These are phyloP conservation scores for Ophiocordyceps unilateralis DNA, from an alignment of 2,329 filamentous ascomycete genomes.

Conservation along the genomic window DNA sequence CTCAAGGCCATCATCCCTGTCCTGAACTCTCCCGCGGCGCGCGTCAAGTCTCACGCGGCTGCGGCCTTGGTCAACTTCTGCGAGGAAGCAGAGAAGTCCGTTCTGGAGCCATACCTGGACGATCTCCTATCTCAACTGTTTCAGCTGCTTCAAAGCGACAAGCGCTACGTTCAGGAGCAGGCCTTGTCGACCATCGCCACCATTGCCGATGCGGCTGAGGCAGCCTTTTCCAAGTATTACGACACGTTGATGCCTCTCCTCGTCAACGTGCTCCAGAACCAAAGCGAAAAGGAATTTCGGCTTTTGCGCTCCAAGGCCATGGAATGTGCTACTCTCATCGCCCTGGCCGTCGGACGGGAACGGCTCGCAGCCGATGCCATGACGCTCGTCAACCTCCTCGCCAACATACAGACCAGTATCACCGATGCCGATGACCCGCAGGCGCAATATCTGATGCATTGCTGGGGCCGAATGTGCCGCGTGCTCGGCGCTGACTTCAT, in stretches of 20 bases:
- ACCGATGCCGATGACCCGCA: constrained; percentile 89
- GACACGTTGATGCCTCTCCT: constrained; percentile 88
- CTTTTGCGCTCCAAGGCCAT: constrained; percentile 91
- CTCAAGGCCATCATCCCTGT: constrained; percentile 87
- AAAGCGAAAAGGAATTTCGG: constrained; percentile 86
- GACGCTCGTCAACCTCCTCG: constrained; percentile 72
- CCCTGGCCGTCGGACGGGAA: constrained; percentile 84
- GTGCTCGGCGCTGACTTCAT: constrained; percentile 83
- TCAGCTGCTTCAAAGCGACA: constrained; percentile 73
- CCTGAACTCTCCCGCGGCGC: constrained; percentile 72
- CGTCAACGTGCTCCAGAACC: constrained; percentile 73
- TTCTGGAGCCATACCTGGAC: constrained; percentile 85
- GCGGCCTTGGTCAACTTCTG: constrained; percentile 99
- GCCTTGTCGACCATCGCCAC: constrained; percentile 95
- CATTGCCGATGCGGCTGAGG: constrained; percentile 94
- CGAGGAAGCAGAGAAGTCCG: constrained; percentile 86
- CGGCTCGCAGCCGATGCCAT: constrained; percentile 78
- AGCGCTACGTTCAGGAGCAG: constrained; percentile 95
- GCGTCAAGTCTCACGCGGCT: constrained; percentile 91
- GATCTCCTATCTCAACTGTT: constrained; percentile 73
- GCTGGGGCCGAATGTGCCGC: constrained; percentile 97
- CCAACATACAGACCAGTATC: constrained; percentile 71
- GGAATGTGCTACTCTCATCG: constrained; percentile 95
- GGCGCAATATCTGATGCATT: constrained; percentile 92
- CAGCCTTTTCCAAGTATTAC: constrained; percentile 90